phyloP scores from a whole-genome alignment of 2,329 filamentous ascomycete species.

The Cercospora sp. region DNA sequence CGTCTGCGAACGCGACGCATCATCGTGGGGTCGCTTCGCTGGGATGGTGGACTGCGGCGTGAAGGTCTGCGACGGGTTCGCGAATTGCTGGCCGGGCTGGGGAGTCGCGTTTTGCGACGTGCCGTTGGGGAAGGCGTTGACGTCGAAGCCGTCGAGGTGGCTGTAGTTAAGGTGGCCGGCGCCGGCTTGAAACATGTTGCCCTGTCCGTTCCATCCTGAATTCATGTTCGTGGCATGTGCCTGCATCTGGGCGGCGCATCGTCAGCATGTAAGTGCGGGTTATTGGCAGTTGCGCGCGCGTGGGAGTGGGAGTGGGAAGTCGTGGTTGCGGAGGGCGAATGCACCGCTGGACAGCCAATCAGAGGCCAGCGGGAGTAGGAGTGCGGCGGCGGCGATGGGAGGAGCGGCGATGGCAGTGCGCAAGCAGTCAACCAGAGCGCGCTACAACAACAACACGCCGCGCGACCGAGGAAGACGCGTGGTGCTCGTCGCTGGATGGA shows the following conservation, averaged over 20 bases:
- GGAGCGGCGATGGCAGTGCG: not conserved
- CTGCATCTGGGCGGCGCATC: constrained; percentile 10
- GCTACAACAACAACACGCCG: not conserved
- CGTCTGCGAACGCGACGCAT: constrained; percentile 79
- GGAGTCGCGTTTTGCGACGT: constrained; percentile 73
- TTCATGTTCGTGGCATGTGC: constrained; percentile 15
- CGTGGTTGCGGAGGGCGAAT: not conserved
- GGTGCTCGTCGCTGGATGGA: not conserved
- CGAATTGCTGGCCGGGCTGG: constrained; percentile 35
- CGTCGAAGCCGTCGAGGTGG: constrained; percentile 45
- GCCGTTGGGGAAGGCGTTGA: constrained; percentile 64
- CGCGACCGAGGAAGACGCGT: not conserved
- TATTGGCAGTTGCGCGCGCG: too few relatives aligned
- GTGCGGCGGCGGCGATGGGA: not conserved
- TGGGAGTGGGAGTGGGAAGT: too few relatives aligned
- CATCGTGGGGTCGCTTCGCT: constrained; percentile 88
- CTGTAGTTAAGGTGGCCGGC: constrained; percentile 26
- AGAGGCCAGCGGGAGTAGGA: not conserved
- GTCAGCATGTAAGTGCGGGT: constrained; percentile 9
- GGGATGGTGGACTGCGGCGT: constrained; percentile 84
- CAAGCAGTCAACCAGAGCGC: not conserved
- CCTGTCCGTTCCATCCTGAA: constrained; percentile 31
- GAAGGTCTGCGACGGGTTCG: constrained; percentile 75
- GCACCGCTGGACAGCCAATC: not conserved
- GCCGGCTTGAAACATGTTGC: constrained; percentile 19